Evolutionary conservation across 2,329 filamentous ascomycete species (phyloP).

Genomic region (Colletotrichum incanum): DNA sequence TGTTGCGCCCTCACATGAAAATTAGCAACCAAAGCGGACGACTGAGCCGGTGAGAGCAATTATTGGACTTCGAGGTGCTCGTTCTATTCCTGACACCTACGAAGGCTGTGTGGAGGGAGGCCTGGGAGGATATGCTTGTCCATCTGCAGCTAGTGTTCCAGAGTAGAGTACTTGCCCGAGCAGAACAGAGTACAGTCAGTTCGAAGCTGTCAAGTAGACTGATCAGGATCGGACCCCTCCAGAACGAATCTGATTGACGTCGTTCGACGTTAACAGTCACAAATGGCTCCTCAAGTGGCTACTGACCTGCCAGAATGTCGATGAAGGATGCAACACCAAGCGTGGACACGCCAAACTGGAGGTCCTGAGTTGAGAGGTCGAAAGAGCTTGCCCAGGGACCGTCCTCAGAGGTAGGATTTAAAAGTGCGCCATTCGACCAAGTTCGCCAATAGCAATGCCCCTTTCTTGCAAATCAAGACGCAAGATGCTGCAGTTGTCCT

Average conservation of each 20-base stretch:
- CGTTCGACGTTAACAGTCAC: neutral
- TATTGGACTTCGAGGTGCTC: neutral
- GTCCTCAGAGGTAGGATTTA: neutral
- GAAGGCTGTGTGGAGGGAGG: neutral
- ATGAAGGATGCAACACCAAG: slow-evolving; percentile 22
- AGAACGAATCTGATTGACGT: neutral
- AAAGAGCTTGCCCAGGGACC: slow-evolving; percentile 7
- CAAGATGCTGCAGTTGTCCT: slow-evolving; percentile 18
- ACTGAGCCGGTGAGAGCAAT: neutral
- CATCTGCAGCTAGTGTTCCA: slow-evolving; percentile 25
- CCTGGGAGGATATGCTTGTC: slow-evolving; percentile 2
- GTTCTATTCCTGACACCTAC: neutral
- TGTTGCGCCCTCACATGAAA: slow-evolving; percentile 5
- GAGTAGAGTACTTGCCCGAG: neutral
- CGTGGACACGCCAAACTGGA: neutral
- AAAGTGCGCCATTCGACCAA: neutral
- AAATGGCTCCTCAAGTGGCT: neutral
- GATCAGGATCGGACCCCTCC: slow-evolving; percentile 4
- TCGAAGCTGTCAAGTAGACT: slow-evolving; percentile 14
- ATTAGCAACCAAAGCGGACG: neutral
- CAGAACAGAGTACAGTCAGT: slow-evolving; percentile 5
- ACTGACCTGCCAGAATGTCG: neutral
- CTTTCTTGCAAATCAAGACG: neutral
- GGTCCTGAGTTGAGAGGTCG: neutral
- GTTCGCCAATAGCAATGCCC: neutral